Conservation (phyloP, 768 basidiomycete genomes). For the Calocybe cyanea region DNA sequence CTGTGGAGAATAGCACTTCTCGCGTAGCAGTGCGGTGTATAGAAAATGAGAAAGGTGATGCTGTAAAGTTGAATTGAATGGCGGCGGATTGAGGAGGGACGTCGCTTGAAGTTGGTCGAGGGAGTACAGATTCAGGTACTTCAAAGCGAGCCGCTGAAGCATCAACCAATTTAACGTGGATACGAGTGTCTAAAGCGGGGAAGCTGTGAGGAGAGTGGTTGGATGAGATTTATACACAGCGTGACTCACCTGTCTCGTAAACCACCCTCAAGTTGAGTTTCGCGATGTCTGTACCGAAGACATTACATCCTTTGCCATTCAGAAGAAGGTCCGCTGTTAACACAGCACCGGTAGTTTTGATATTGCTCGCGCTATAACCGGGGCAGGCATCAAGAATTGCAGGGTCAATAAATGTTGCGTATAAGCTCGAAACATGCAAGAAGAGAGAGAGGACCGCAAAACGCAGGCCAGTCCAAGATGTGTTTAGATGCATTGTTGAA, state of each 20-base stretch:
- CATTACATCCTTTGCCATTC: slow-evolving; percentile 49
- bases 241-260: slow-evolving; percentile 54
- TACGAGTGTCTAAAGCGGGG: slow-evolving; percentile 42
- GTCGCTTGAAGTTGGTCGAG: slow-evolving; percentile 39
- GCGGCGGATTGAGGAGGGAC: slow-evolving; percentile 29
- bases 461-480: slow-evolving; percentile 3
- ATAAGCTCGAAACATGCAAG: not conserved
- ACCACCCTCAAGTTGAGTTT: slow-evolving; percentile 46
- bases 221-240: not conserved
- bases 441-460: slow-evolving; percentile 2
- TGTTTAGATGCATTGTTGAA: slow-evolving; percentile 5
- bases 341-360: slow-evolving; percentile 31
- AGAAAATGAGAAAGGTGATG: slow-evolving; percentile 59
- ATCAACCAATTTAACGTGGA: slow-evolving; percentile 64
- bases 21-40: slow-evolving; percentile 43
- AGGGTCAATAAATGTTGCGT: slow-evolving; percentile 25
- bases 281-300: slow-evolving; percentile 54
- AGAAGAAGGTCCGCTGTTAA: slow-evolving; percentile 52
- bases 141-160: slow-evolving; percentile 49
- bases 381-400: slow-evolving; percentile 52
- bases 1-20: slow-evolving; percentile 62
- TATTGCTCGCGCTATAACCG: slow-evolving; percentile 51
- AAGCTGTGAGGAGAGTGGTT: not conserved
- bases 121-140: slow-evolving; percentile 59
- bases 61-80: slow-evolving; percentile 59